Conservation (phyloP, 129 eudicot species). For the Lonicera japonica region DNA sequence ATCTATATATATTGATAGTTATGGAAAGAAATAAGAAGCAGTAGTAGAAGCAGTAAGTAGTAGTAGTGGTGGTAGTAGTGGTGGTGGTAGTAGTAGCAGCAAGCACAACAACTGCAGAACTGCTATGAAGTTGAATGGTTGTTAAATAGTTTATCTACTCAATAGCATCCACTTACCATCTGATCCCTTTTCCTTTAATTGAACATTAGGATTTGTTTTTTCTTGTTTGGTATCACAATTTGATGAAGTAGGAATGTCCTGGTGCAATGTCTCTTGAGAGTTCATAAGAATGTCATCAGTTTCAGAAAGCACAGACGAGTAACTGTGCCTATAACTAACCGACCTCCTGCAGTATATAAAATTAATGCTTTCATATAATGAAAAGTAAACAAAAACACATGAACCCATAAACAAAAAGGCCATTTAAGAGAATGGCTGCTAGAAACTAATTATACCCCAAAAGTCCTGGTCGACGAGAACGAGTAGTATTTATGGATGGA, state of each 20-base stretch:
- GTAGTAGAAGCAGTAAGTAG: too few relatives aligned
- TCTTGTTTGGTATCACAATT: conserved; percentile 23
- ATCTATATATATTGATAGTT: too few relatives aligned
- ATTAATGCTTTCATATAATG: conserved; percentile 2
- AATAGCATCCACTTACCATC: conserved; percentile 42
- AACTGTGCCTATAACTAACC: conserved; percentile 38
- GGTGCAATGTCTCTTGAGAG: conserved; percentile 47
- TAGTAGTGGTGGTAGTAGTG: too few relatives aligned
- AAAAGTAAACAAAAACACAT: background rate
- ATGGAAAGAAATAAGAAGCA: too few relatives aligned
- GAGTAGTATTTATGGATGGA: conserved; percentile 21
- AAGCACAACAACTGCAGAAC: too few relatives aligned
- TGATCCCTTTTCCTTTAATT: conserved; percentile 25
- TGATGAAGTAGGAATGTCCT: conserved; percentile 25
- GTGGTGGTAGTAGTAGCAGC: too few relatives aligned
- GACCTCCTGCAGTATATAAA: conserved; percentile 44
- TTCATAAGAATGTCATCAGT: conserved; percentile 22
- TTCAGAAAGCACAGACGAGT: conserved; percentile 31
- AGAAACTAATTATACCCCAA: conserved; percentile 36
- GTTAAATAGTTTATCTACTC: too few relatives aligned
- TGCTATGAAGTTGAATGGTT: too few relatives aligned
- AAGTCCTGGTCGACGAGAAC: conserved; percentile 56
- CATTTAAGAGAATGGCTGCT: conserved; percentile 2
- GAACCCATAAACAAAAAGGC: conserved; percentile 4
- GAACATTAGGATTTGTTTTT: conserved; percentile 12